Conservation (phyloP, 2,329 filamentous ascomycete species). For the Cadophora luteo-olivacea region DNA sequence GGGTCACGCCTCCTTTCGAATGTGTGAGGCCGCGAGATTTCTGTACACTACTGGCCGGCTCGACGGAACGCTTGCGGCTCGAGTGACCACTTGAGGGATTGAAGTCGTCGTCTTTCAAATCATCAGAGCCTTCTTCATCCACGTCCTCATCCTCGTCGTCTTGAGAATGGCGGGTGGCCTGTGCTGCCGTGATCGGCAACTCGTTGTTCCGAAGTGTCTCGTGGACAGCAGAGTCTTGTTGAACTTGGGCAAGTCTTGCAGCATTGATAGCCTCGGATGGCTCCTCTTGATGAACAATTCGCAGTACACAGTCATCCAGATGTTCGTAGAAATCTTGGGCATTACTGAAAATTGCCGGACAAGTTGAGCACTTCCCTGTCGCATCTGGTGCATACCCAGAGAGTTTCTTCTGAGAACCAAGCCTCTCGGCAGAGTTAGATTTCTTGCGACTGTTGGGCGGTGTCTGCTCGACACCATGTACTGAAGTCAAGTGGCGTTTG, state of each 20-base stretch:
- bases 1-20: slow-evolving; percentile 74
- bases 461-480: slow-evolving; percentile 93
- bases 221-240: slow-evolving; percentile 66
- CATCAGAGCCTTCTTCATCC: slow-evolving; percentile 60
- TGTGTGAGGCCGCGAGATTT: slow-evolving; percentile 78
- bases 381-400: slow-evolving; percentile 76
- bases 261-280: slow-evolving; percentile 73
- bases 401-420: slow-evolving; percentile 56
- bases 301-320: slow-evolving; percentile 77
- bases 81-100: slow-evolving; percentile 47
- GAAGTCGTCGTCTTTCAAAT: slow-evolving; percentile 55
- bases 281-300: slow-evolving; percentile 75
- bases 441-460: slow-evolving; percentile 87
- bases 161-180: slow-evolving; percentile 48
- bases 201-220: slow-evolving; percentile 69
- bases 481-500: slow-evolving; percentile 91
- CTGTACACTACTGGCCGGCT: slow-evolving; percentile 58
- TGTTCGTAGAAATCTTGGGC: slow-evolving; percentile 98
- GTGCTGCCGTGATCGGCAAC: slow-evolving; percentile 47
- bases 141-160: slow-evolving; percentile 35
- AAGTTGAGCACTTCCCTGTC: slow-evolving; percentile 90
- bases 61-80: slow-evolving; percentile 33
- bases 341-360: slow-evolving; percentile 80
- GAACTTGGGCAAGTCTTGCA: slow-evolving; percentile 68
- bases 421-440: slow-evolving; percentile 46